These are phyloP conservation scores for Mycena galericulata DNA, from an alignment of 768 basidiomycete genomes.

Conservation along the genomic window DNA sequence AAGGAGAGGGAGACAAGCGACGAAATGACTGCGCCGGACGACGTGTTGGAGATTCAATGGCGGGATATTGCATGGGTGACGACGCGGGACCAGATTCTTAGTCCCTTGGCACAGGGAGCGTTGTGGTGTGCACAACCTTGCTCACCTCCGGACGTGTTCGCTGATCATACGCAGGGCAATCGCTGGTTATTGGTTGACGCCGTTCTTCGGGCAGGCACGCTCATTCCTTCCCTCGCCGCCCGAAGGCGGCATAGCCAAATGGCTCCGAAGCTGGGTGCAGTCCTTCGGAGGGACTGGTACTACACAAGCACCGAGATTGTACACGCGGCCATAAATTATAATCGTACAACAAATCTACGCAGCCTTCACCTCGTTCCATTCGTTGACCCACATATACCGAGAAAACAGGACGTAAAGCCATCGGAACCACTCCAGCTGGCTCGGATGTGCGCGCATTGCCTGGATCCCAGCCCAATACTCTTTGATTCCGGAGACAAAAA, in stretches of 20 bases:
- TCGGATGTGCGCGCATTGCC: slow-evolving; percentile 80
- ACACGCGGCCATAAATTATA: slow-evolving; percentile 46
- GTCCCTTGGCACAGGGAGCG: slow-evolving; percentile 61
- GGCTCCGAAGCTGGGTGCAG: slow-evolving; percentile 27
- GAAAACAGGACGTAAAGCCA: slow-evolving; percentile 86
- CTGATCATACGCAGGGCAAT: slow-evolving; percentile 21
- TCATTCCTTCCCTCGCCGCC: slow-evolving; percentile 24
- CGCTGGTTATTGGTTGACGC: slow-evolving; percentile 27
- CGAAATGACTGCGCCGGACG: slow-evolving; percentile 15
- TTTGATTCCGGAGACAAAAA: slow-evolving; percentile 68
- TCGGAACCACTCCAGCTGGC: slow-evolving; percentile 91
- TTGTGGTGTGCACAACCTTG: slow-evolving; percentile 53
- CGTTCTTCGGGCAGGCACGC: slow-evolving; percentile 24
- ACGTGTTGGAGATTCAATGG: slow-evolving; percentile 55
- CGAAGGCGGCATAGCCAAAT: slow-evolving; percentile 30
- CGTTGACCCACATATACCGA: slow-evolving; percentile 94
- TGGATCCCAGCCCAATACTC: slow-evolving; percentile 68
- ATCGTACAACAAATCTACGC: slow-evolving; percentile 21
- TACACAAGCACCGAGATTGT: slow-evolving; percentile 73
- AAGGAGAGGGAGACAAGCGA: slow-evolving; percentile 13
- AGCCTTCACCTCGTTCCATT: slow-evolving; percentile 75
- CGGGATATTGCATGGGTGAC: slow-evolving; percentile 58
- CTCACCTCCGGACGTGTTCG: too few species aligned
- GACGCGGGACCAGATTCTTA: slow-evolving; percentile 63
- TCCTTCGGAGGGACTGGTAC: slow-evolving; percentile 59